Evolutionary conservation across 306 rosid genomes (phyloP).

Genomic region (Inga oerstediana): DNA sequence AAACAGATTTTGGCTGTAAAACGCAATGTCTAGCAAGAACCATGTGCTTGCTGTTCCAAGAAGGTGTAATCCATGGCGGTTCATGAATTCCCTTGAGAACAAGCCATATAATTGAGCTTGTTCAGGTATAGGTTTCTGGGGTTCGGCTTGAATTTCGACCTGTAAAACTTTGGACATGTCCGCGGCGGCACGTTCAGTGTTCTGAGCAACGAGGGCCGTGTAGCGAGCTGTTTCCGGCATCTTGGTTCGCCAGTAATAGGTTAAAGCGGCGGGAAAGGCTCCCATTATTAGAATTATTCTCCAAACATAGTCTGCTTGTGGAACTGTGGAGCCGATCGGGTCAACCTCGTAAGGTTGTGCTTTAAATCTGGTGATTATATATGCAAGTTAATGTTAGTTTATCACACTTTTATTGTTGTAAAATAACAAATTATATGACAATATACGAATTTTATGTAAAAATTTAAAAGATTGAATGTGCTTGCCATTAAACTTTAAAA

Average conservation of each 20-base stretch:
- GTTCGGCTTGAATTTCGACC: conserved; percentile 61
- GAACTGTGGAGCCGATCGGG: conserved; percentile 13
- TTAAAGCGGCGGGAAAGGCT: conserved; percentile 72
- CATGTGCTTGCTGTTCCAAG: conserved; percentile 78
- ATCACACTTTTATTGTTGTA: neutral
- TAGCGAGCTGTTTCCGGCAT: conserved; percentile 92
- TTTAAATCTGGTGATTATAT: conserved; percentile 36
- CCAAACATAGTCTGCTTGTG: conserved; percentile 76
- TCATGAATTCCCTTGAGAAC: conserved; percentile 63
- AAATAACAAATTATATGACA: neutral
- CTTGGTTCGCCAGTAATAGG: conserved; percentile 73
- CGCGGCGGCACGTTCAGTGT: conserved; percentile 56
- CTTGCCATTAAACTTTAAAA: neutral
- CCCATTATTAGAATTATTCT: conserved; percentile 74
- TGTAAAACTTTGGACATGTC: conserved; percentile 82
- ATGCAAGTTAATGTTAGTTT: too few relatives aligned
- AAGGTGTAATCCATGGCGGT: conserved; percentile 68
- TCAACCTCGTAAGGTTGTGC: conserved; percentile 54
- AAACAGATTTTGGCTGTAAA: neutral
- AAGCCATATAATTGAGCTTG: conserved; percentile 42
- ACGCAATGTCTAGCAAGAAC: conserved; percentile 59
- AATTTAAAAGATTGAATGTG: neutral
- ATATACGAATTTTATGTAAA: too few relatives aligned
- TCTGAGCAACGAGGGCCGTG: conserved; percentile 77
- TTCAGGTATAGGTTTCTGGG: conserved; percentile 23